These are phyloP conservation scores for Ajuga chamaepitys DNA, from an alignment of 257 asterid genomes.

Conservation along the genomic window DNA sequence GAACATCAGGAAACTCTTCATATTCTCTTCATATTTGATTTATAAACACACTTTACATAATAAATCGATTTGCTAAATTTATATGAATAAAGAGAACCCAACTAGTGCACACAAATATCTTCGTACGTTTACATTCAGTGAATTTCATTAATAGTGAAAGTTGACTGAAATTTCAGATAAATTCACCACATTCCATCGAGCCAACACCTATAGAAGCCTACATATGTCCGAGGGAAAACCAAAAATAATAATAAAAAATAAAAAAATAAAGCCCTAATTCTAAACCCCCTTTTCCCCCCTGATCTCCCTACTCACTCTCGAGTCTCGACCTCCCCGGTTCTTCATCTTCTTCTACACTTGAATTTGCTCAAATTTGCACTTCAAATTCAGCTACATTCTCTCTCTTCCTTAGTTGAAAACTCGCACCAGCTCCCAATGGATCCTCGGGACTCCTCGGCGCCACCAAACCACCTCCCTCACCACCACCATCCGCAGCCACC, in stretches of 20 bases:
- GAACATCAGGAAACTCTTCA: no score
- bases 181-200: no score
- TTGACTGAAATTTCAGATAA: no score
- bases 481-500: constrained; percentile 34
- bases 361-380: background rate
- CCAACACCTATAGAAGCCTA: background rate
- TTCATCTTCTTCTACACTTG: background rate
- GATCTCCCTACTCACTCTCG: background rate
- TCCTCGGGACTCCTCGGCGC: constrained; percentile 37
- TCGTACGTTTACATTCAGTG: no score
- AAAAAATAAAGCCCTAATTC: constrained; percentile 19
- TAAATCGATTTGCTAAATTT: no score
- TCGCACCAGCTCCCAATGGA: constrained; percentile 26
- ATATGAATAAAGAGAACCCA: no score
- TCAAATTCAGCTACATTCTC: background rate
- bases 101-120: no score
- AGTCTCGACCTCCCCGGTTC: background rate
- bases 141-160: no score
- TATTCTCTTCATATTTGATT: no score
- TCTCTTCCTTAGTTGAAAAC: background rate
- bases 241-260: background rate
- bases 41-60: no score
- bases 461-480: constrained; percentile 19
- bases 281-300: background rate
- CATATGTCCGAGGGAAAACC: background rate